phyloP scores from a whole-genome alignment of 768 basidiomycete species.

The Roridomyces roridus region DNA sequence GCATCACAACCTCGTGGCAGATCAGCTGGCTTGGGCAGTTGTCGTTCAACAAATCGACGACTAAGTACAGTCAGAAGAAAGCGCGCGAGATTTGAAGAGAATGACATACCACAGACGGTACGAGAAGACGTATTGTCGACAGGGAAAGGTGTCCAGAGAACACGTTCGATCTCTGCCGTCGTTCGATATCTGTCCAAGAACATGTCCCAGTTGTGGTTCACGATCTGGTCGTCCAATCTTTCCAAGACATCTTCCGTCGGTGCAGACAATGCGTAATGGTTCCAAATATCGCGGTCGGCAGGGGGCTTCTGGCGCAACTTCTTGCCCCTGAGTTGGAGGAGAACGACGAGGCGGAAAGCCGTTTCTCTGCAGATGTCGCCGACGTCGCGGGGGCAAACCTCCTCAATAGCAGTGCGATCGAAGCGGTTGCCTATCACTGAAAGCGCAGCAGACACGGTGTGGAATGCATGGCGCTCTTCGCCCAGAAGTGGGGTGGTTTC shows the following conservation, averaged over 20 bases:
- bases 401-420: slow-evolving; percentile 27
- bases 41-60: slow-evolving; percentile 46
- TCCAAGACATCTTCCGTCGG: slow-evolving; percentile 30
- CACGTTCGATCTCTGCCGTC: slow-evolving; percentile 48
- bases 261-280: slow-evolving; percentile 44
- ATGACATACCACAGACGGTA: slow-evolving; percentile 37
- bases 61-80: slow-evolving; percentile 32
- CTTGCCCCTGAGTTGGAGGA: slow-evolving; percentile 40
- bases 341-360: slow-evolving; percentile 39
- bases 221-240: slow-evolving; percentile 40
- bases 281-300: slow-evolving; percentile 43
- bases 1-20: slow-evolving; percentile 45
- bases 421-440: slow-evolving; percentile 27
- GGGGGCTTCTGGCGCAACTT: slow-evolving; percentile 23
- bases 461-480: not conserved
- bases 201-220: slow-evolving; percentile 43
- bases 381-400: slow-evolving; percentile 27
- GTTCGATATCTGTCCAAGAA: slow-evolving; percentile 50
- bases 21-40: slow-evolving; percentile 45
- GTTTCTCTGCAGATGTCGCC: slow-evolving; percentile 23
- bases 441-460: slow-evolving; percentile 24
- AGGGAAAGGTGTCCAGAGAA: slow-evolving; percentile 55
- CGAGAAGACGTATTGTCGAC: slow-evolving; percentile 30
- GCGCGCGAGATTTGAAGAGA: not conserved
- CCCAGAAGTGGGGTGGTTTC: slow-evolving; percentile 31